These are phyloP conservation scores for Solanum clarkiae DNA, from an alignment of 257 asterid genomes.

Conservation along the genomic window DNA sequence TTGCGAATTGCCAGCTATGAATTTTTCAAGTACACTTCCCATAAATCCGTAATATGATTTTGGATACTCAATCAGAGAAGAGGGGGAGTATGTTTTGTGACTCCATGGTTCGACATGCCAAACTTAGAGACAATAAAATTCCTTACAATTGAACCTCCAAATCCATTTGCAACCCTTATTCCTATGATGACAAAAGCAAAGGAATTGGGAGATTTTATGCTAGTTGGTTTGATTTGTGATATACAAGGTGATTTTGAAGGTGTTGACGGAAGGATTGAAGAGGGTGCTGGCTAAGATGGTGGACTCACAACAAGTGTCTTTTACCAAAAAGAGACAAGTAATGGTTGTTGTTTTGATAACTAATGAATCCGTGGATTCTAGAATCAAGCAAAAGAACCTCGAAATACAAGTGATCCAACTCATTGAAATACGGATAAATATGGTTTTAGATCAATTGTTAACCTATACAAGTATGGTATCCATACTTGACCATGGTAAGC, in stretches of 20 bases:
- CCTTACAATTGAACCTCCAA: neutral
- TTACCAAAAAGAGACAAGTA: neutral
- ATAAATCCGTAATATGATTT: neutral
- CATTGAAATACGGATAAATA: too few species aligned
- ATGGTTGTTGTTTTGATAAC: neutral
- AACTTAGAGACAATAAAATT: neutral
- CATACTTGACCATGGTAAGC: neutral
- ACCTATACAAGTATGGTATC: neutral
- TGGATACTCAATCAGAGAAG: neutral
- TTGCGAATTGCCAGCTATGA: neutral
- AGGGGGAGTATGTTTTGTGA: neutral
- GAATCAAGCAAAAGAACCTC: neutral
- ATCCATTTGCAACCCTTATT: neutral
- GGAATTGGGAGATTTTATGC: neutral
- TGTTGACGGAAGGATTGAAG: neutral
- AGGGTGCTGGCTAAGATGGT: neutral
- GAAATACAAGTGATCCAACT: too few species aligned
- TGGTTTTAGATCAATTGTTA: neutral
- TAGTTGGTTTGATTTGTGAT: neutral
- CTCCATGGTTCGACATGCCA: neutral
- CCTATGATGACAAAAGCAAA: neutral
- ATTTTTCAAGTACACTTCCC: neutral
- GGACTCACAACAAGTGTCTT: neutral
- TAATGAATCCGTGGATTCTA: neutral
- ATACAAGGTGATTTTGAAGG: neutral